phyloP scores from a whole-genome alignment of 2,329 filamentous ascomycete species.

The Tolypocladium paradoxum region DNA sequence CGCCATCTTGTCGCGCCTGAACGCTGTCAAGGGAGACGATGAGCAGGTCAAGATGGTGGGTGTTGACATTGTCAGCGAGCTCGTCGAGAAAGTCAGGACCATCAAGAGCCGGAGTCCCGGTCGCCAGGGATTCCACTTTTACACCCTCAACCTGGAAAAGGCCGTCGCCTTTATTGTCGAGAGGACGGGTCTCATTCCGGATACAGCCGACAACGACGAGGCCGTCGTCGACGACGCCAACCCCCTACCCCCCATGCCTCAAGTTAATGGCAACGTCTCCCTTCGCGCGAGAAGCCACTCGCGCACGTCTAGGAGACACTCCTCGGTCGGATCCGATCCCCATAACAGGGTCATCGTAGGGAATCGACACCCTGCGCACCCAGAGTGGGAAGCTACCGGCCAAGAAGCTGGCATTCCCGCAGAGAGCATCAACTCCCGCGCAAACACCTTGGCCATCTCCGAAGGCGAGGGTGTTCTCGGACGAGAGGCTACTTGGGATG shows the following conservation, averaged over 20 bases:
- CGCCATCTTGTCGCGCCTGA: conserved; percentile 57
- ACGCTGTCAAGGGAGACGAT: conserved; percentile 66
- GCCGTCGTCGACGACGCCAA: conserved; percentile 36
- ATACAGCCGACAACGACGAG: conserved; percentile 40
- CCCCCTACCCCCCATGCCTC: conserved; percentile 16
- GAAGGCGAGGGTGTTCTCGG: conserved; percentile 85
- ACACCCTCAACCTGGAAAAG: conserved; percentile 93
- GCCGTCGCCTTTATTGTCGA: conserved; percentile 90
- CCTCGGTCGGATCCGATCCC: conserved; percentile 72
- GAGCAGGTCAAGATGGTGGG: conserved; percentile 72
- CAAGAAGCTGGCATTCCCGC: conserved; percentile 67
- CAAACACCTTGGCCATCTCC: conserved; percentile 83
- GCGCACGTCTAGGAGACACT: conserved; percentile 50
- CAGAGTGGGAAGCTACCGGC: conserved; percentile 61
- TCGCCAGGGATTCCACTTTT: conserved; percentile 86
- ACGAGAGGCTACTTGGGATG: conserved; percentile 95
- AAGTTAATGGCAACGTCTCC: conserved; percentile 37
- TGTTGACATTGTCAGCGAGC: conserved; percentile 73
- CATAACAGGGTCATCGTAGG: conserved; percentile 82
- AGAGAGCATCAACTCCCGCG: conserved; percentile 63
- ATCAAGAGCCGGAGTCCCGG: conserved; percentile 45
- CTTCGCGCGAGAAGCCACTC: conserved; percentile 21
- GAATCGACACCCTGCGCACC: conserved; percentile 45
- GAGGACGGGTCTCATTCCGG: conserved; percentile 70
- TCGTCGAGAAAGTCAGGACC: conserved; percentile 67